Percentiles rank a stretch among this genome's conserved stretches.
phyloP scores from a whole-genome alignment of 768 basidiomycete species.

The Pulveroboletus sp. region DNA sequence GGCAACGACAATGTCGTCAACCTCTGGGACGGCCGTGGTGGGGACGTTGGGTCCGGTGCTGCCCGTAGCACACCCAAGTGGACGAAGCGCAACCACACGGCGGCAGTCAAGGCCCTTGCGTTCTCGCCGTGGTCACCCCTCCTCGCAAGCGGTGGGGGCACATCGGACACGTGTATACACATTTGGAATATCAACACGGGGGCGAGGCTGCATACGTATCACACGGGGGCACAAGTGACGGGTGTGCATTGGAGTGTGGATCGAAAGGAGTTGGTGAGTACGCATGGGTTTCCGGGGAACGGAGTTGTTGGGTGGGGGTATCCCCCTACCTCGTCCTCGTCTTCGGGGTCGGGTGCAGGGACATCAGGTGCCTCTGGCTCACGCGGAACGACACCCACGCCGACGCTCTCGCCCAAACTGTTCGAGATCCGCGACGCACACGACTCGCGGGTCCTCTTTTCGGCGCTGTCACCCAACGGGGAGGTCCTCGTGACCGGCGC shows the following conservation, averaged over 20 bases:
- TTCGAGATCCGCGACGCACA: constrained; percentile 85
- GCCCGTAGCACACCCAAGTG: constrained; percentile 71
- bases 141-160: constrained; percentile 92
- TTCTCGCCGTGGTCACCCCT: constrained; percentile 97
- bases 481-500: constrained; percentile 91
- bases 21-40: constrained; percentile 89
- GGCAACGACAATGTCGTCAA: constrained; percentile 99
- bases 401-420: constrained; percentile 17
- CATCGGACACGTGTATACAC: constrained; percentile 87
- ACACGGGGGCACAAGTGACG: constrained; percentile 89
- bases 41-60: constrained; percentile 44
- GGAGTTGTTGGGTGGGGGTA: constrained; percentile 81
- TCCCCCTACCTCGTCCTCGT: constrained; percentile 44
- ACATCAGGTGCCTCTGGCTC: constrained; percentile 24
- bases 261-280: constrained; percentile 85
- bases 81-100: constrained; percentile 90
- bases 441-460: constrained; percentile 86
- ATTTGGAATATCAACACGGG: constrained; percentile 93
- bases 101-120: constrained; percentile 85
- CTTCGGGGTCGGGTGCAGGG: constrained; percentile 60
- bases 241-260: constrained; percentile 86
- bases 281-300: constrained; percentile 93
- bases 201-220: constrained; percentile 82
- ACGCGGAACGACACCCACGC: constrained; percentile 16
- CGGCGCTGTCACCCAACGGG: constrained; percentile 81